A percentile compares a stretch with the other conserved stretches of the same genome.
Conservation (phyloP, 176 grass and related monocot species). For the Carex pumila region DNA sequence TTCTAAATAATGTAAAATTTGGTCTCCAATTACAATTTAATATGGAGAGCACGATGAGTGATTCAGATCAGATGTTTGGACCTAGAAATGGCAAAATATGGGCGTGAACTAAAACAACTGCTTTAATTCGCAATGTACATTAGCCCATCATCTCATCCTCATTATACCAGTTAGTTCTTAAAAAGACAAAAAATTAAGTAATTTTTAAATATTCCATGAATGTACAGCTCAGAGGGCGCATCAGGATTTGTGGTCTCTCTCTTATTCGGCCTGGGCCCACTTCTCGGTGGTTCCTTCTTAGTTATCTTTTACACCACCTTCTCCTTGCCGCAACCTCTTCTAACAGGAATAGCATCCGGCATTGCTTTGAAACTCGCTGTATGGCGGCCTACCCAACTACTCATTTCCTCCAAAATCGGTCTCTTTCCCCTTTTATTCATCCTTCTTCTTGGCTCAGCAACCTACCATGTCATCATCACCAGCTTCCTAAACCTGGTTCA, state of each 20-base stretch:
- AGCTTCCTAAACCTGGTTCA: conserved; percentile 47
- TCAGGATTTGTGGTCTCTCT: conserved; percentile 86
- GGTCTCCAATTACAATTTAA: no score
- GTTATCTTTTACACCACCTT: conserved; percentile 68
- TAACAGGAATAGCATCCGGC: conserved; percentile 82
- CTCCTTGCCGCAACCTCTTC: conserved; percentile 69
- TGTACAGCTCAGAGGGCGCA: conserved; percentile 56
- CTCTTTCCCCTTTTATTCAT: conserved; percentile 50
- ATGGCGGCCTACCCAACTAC: conserved; percentile 87
- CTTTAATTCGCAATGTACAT: no score
- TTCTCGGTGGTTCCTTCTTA: conserved; percentile 81
- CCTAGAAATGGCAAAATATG: no score
- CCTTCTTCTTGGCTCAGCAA: conserved; percentile 43
- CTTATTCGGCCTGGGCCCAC: conserved; percentile 89
- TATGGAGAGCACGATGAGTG: no score
- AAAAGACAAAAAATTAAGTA: neutral
- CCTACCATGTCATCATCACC: conserved; percentile 38
- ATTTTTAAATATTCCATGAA: conserved; percentile 25
- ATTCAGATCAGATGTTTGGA: no score
- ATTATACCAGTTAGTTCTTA: neutral
- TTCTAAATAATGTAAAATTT: no score
- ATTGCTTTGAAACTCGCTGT: conserved; percentile 83
- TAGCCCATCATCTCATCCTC: neutral
- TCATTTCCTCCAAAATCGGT: conserved; percentile 69
- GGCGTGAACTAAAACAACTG: no score